Conservation (phyloP, 1,139 yeast species). For the Sugiyamaella neomexicana region DNA sequence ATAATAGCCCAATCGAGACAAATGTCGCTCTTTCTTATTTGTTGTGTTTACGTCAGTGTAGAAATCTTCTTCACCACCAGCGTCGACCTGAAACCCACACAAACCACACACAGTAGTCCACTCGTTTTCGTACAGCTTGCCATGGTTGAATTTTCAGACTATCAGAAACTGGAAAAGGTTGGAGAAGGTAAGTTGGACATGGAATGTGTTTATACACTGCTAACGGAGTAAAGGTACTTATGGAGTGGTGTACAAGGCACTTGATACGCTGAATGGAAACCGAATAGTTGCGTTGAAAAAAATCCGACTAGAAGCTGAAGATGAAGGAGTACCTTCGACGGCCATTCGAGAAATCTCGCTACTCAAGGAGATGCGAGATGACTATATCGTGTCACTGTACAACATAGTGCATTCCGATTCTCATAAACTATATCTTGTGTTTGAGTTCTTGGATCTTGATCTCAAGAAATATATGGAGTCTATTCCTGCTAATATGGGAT, state of each 20-base stretch:
- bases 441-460: slow-evolving; percentile 91
- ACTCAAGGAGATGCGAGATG: slow-evolving; percentile 88
- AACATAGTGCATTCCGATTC: slow-evolving; percentile 98
- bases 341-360: slow-evolving; percentile 96
- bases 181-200: slow-evolving; percentile 74
- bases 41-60: slow-evolving; percentile 6
- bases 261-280: slow-evolving; percentile 84
- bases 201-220: not conserved
- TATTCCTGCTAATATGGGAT: slow-evolving; percentile 86
- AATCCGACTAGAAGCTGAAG: slow-evolving; percentile 93
- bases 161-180: slow-evolving; percentile 90
- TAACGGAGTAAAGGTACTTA: slow-evolving; percentile 59
- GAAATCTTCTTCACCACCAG: not conserved
- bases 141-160: slow-evolving; percentile 87
- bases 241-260: slow-evolving; percentile 96
- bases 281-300: slow-evolving; percentile 92
- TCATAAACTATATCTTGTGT: slow-evolving; percentile 87
- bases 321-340: slow-evolving; percentile 98
- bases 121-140: slow-evolving; percentile 2
- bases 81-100: not conserved
- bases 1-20: slow-evolving; percentile 16
- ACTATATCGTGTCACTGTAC: slow-evolving; percentile 84
- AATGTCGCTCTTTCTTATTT: slow-evolving; percentile 13
- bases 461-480: slow-evolving; percentile 96
- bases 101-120: not conserved